These are phyloP conservation scores for Puccinia coronata DNA, from an alignment of 1,284 basidiomycete species.

Conservation along the genomic window DNA sequence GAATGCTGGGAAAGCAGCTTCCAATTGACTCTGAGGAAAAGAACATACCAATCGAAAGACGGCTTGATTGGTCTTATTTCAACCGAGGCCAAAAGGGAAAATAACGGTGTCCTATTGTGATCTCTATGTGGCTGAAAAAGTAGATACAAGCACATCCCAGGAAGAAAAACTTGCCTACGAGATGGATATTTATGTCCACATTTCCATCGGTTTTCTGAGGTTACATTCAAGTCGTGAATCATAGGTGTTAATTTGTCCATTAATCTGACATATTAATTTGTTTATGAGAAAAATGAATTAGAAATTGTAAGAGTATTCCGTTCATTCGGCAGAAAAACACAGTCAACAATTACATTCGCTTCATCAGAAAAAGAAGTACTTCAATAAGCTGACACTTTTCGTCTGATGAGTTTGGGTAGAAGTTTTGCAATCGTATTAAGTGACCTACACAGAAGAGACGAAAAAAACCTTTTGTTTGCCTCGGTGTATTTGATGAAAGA, in stretches of 20 bases:
- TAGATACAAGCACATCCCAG: neutral
- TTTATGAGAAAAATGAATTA: neutral
- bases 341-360: neutral
- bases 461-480: too few relatives aligned
- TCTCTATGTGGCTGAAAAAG: neutral
- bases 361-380: too few relatives aligned
- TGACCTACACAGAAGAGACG: too few relatives aligned
- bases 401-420: too few relatives aligned
- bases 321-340: neutral
- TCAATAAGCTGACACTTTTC: too few relatives aligned
- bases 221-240: neutral
- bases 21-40: neutral
- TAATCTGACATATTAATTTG: neutral
- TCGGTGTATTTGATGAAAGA: too few relatives aligned
- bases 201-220: neutral
- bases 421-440: too few relatives aligned
- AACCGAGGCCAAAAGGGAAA: neutral
- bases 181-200: neutral
- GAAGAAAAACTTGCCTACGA: neutral
- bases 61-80: neutral
- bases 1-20: neutral
- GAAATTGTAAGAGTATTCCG: conserved; percentile 5
- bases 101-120: too few relatives aligned
- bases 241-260: conserved; percentile 10
- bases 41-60: neutral